Evolutionary conservation across 192 early-diverging fungal genomes (phyloP), one percentile per base, ranked within the genome.

Genomic region (Rhizoclosmatium sp.): DNA sequence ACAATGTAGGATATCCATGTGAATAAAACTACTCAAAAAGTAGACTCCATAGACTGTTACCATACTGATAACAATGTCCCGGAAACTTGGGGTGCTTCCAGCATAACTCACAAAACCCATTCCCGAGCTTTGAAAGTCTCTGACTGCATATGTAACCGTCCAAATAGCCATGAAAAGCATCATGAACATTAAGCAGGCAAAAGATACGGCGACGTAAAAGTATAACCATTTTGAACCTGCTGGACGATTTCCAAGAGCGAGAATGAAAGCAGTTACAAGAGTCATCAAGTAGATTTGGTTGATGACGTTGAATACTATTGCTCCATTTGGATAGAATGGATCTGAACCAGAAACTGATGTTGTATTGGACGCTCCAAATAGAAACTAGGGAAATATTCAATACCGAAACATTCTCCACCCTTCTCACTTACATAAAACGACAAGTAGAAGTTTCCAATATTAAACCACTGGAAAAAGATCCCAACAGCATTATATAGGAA

Each of bases 161-260:
- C 86, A 93, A 14, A 87, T 82, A 66, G 91, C 90, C 47, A 92
- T 87, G 82, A 93, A 94, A 1, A 95, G 78, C 90, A 97, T 92
- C 64, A 92, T 82, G 31, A 91, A 74, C 95, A 97, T 97, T 71
- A 98, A 87, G 51, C 94, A 65, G 2, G 94, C 92, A 85, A 97
- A 98, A 69, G 96, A 86, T 2, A 91, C 82, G 80, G 96, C 94
- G 9, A 88, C 88, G 16, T 85, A 71, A 23, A 89, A 77, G 78
- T 88, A 90, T 7, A 88, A 69, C 42, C 59, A 65, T 72, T 87
- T 88, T 14, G 82, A 83, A 21, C 88, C 89, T 82, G 90, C 86
- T 51, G 89, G 89, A 9, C 89, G 78, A 51, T 90, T 90, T 59
- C 88, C 89, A 60, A 83, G 73, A 23, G 71, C 61, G 12, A 81